Evolutionary conservation across 805 yeast species (phyloP).

Genomic region (Spathaspora hagerdaliae): DNA sequence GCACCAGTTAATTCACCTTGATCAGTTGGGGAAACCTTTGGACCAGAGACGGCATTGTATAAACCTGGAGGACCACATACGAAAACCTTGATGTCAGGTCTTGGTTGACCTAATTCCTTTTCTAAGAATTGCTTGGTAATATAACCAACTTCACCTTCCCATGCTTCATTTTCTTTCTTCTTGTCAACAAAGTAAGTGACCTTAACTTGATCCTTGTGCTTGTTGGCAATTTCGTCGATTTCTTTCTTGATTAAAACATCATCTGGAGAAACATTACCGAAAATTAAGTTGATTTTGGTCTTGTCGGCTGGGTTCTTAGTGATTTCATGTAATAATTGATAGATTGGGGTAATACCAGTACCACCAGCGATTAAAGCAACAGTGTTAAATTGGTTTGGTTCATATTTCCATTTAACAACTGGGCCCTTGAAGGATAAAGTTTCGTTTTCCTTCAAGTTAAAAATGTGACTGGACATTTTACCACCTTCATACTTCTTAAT

Average conservation of each 20-base stretch:
- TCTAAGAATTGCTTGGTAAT: constrained; percentile 72
- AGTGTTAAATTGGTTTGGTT: constrained; percentile 75
- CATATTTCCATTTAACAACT: constrained; percentile 85
- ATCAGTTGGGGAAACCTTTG: constrained; percentile 77
- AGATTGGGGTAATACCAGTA: constrained; percentile 93
- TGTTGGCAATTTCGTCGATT: constrained; percentile 62
- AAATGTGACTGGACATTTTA: constrained; percentile 74
- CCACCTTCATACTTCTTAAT: constrained; percentile 85
- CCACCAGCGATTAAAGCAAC: constrained; percentile 93
- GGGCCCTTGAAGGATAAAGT: constrained; percentile 93
- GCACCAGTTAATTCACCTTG: constrained; percentile 94
- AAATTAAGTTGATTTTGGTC: constrained; percentile 79
- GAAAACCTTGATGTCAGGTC: constrained; percentile 57
- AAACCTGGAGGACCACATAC: constrained; percentile 96
- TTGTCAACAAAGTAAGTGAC: constrained; percentile 79
- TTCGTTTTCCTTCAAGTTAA: constrained; percentile 69
- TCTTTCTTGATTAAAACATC: constrained; percentile 81
- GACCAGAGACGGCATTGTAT: constrained; percentile 84
- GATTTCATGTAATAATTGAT: constrained; percentile 77
- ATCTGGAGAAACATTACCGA: constrained; percentile 72
- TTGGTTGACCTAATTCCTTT: constrained; percentile 59
- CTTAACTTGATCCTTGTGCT: constrained; percentile 74
- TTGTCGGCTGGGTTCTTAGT: constrained; percentile 79
- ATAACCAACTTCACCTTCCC: constrained; percentile 66
- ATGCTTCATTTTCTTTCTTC: constrained; percentile 35